These are phyloP conservation scores for Schwanniomyces pseudopolymorphus DNA, from an alignment of 805 yeast species.

Conservation along the genomic window DNA sequence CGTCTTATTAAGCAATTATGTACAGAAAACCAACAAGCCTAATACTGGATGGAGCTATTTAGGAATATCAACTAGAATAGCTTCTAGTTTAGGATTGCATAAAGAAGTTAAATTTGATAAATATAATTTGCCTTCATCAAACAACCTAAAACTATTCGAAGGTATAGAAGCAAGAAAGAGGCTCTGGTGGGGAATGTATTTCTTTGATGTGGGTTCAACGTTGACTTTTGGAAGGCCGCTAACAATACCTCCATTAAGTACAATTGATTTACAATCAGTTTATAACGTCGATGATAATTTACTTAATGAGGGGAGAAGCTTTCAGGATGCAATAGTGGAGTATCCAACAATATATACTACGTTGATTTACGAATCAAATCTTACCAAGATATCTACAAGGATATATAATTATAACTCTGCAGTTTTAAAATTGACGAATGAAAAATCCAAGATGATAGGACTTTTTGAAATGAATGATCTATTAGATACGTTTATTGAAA, in stretches of 20 bases:
- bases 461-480: conserved; percentile 18
- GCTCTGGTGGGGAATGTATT: conserved; percentile 24
- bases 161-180: conserved; percentile 17
- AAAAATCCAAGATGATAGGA: conserved; percentile 20
- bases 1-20: conserved; percentile 50
- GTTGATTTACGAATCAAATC: conserved; percentile 18
- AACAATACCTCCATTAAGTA: conserved; percentile 18
- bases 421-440: conserved; percentile 16
- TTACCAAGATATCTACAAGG: conserved; percentile 19
- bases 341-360: conserved; percentile 21
- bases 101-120: conserved; percentile 16
- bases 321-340: conserved; percentile 11
- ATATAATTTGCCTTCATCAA: not conserved
- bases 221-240: conserved; percentile 20
- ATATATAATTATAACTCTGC: conserved; percentile 18
- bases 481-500: conserved; percentile 11
- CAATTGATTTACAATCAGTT: conserved; percentile 18
- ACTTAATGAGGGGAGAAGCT: conserved; percentile 8
- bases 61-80: conserved; percentile 18
- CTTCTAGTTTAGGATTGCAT: conserved; percentile 20
- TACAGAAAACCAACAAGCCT: conserved; percentile 63
- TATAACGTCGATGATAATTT: conserved; percentile 16
- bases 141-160: conserved; percentile 13
- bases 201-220: conserved; percentile 20
- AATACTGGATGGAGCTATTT: conserved; percentile 48